Evolutionary conservation across 2,329 filamentous ascomycete genomes (phyloP), one percentile per base, ranked within the genome.

Genomic region (Phialophora chinensis): DNA sequence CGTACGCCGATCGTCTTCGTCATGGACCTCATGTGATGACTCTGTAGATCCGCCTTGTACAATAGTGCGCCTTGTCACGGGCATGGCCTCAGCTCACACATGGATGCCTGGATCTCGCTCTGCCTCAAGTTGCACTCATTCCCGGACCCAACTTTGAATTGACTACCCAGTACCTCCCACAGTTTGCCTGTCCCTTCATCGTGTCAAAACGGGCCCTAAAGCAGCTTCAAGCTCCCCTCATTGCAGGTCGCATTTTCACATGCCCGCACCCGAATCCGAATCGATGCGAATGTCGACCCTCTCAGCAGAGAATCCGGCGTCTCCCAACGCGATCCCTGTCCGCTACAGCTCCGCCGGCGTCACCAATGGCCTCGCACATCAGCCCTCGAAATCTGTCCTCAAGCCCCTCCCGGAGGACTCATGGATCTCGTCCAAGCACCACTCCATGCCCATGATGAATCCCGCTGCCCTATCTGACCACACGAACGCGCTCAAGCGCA

Each of bases 291-390:
- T 69, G 69, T 63, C 69, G 60, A 69, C 69, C 52, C 25, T 65
- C 55, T 27, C 59, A 53, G 47, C 66, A 44, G 74, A 72, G 59
- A 72, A 72, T 55, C 72, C 73, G 23, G 58, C 73, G 71, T 86
- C 84, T n/a, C 88, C 89, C 62, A 88, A 87, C 76, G 83, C 84
- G 44, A 92, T 93, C 63, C 90, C 91, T 23, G 88, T 89, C 2
- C 86, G 91, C 69, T 92, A 88, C 54, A 92, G 90, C 63, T 91
- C 89, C 0, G 87, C 86, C 64, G 83, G 84, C 69, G 81, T 84
- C 69, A 71, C 74, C 69, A 79, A 77, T 72, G 74, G 75, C 63
- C 70, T 73, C 35, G 62, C 66, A 31, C 66, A 74, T 62, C 73
- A 73, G 73, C 61, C 72, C 42, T 72, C 71, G 20, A 74, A 72